Evolutionary conservation across 2,329 filamentous ascomycete species (phyloP), one percentile per base, ranked within the genome.

Genomic region (Colletotrichum somersetense): DNA sequence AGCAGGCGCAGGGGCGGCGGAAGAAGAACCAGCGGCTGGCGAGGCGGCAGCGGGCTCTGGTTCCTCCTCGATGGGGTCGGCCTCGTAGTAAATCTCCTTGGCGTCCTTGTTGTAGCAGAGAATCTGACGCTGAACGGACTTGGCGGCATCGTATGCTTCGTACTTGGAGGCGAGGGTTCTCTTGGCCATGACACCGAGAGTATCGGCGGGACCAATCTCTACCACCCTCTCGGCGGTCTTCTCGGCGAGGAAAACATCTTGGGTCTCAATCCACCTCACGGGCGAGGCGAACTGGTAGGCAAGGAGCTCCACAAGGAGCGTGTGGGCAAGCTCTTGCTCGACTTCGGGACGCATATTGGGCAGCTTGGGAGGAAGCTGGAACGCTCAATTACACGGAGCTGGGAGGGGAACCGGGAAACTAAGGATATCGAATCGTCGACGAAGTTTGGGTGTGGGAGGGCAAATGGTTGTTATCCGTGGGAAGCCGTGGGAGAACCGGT

Each of bases 91-190:
- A 76, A 99, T 99, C 83, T 99, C 96, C 83, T 98, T 98, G 68
- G 95, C 93, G 80, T 99, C 96, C 84, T 99, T 99, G 88, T 97
- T 98, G 87, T 98, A 99, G 88, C 96, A 98, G 69, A 99, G 90
- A 81, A 99, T 98, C 83, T 98, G 96, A 81, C 96, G 91, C 85
- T 98, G 95, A 55, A 98, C 92, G 10, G 96, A 98, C 79, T 96
- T 96, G 74, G 96, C 96, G 68, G 96, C 96, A 84, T 99, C 96
- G 84, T 98, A 97, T 75, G 96, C 95, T 87, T 99, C 96, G 83
- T 98, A 99, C 85, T 98, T 98, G 80, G 95, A 95, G 73, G 95
- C 94, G 74, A 99, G 85, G 66, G 96, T 99, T 78, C 96, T 91
- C 88, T 95, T 97, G 75, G 96, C 96, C 96, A 99, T 99, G 71